These are phyloP conservation scores for Sutorius australiensis DNA, from an alignment of 768 basidiomycete species.

Conservation along the genomic window DNA sequence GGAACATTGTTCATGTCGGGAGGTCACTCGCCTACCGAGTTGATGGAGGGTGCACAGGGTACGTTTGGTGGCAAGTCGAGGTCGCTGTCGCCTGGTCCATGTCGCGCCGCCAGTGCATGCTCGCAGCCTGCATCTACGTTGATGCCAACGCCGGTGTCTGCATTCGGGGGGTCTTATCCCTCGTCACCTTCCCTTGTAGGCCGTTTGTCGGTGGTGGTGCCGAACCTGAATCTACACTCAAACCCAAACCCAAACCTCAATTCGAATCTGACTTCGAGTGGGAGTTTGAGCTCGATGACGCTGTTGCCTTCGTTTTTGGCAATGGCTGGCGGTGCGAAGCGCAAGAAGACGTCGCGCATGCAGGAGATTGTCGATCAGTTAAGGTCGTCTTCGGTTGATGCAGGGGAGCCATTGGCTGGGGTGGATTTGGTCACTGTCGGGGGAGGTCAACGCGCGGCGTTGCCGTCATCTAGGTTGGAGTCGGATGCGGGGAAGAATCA, in stretches of 20 bases:
- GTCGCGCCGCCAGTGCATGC: background rate
- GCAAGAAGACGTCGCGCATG: conserved; percentile 27
- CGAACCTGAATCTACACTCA: background rate
- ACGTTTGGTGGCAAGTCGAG: conserved; percentile 9
- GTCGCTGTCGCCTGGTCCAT: conserved; percentile 15
- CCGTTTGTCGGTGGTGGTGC: background rate
- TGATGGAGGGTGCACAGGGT: background rate
- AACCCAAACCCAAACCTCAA: no score
- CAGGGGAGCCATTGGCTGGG: conserved; percentile 4
- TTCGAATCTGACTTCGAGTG: no score
- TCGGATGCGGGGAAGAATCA: conserved; percentile 4
- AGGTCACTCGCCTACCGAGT: no score
- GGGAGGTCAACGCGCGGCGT: background rate
- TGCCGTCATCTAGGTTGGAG: conserved; percentile 4
- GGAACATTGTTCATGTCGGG: no score
- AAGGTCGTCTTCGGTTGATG: conserved; percentile 25
- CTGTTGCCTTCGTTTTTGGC: conserved; percentile 26
- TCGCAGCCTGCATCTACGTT: conserved; percentile 11
- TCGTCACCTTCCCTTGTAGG: conserved; percentile 6
- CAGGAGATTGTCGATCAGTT: conserved; percentile 30
- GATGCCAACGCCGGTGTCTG: conserved; percentile 5
- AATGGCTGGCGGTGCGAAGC: conserved; percentile 12
- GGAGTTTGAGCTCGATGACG: background rate
- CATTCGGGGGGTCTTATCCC: conserved; percentile 7
- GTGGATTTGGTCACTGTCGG: conserved; percentile 5